Percentiles rank a stretch among this genome's conserved stretches.
phyloP scores from a whole-genome alignment of 2,329 filamentous ascomycete genomes.

The Fusarium sp. region DNA sequence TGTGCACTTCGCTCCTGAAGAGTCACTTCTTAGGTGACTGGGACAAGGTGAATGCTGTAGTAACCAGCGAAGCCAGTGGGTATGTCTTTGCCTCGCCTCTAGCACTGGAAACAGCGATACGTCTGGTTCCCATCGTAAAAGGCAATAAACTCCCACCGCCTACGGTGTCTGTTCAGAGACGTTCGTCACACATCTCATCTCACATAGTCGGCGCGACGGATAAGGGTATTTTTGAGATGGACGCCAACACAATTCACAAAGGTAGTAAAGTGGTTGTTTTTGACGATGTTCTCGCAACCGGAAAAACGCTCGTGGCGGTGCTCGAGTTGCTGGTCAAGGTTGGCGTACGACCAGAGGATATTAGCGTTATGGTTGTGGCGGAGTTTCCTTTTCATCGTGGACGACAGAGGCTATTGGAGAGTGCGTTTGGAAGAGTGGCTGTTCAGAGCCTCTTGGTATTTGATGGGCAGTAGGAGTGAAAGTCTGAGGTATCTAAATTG shows the following conservation, averaged over 20 bases:
- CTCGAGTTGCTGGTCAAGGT: conserved; percentile 58
- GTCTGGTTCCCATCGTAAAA: conserved; percentile 63
- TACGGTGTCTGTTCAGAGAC: conserved; percentile 59
- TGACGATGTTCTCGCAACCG: conserved; percentile 69
- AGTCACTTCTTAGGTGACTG: conserved; percentile 58
- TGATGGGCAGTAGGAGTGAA: conserved; percentile 11
- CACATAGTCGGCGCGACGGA: conserved; percentile 34
- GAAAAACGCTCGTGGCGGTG: conserved; percentile 64
- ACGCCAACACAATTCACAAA: conserved; percentile 51
- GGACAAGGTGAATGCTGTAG: conserved; percentile 57
- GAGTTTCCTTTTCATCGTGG: conserved; percentile 65
- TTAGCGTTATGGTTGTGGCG: conserved; percentile 63
- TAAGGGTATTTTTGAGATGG: conserved; percentile 61
- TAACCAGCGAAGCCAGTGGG: conserved; percentile 67
- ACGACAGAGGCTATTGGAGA: conserved; percentile 55
- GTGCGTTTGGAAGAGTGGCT: conserved; percentile 60
- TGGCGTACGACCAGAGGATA: conserved; percentile 53
- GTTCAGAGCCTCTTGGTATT: conserved; percentile 65
- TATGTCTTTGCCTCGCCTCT: conserved; percentile 65
- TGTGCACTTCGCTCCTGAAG: conserved; percentile 63
- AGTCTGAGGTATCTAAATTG: accelerated
- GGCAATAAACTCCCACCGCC: conserved; percentile 69
- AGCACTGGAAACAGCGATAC: conserved; percentile 52
- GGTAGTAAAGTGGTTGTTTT: conserved; percentile 61
- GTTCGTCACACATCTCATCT: conserved; percentile 64